phyloP scores from a whole-genome alignment of 2,329 filamentous ascomycete species.

The Macroventuria anomochaeta region DNA sequence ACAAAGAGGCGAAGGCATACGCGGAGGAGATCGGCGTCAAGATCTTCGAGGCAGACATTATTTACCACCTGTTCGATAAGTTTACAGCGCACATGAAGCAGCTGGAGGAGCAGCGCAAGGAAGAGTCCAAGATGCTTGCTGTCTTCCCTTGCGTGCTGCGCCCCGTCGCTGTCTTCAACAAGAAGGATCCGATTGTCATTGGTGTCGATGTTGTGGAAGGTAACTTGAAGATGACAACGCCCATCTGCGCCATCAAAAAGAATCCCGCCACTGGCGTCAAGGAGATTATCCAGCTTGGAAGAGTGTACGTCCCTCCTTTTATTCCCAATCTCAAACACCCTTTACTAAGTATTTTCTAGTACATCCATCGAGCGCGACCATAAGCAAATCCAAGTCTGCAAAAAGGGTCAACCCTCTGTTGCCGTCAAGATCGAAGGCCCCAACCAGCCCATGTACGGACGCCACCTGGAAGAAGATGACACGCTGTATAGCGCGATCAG shows the following conservation, averaged over 20 bases:
- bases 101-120: slow-evolving; percentile 89
- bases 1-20: slow-evolving; percentile 91
- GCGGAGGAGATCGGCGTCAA: slow-evolving; percentile 95
- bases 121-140: slow-evolving; percentile 91
- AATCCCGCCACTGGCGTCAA: slow-evolving; percentile 80
- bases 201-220: slow-evolving; percentile 97
- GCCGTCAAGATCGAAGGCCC: slow-evolving; percentile 96
- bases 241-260: slow-evolving; percentile 83
- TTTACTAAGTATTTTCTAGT: slow-evolving; percentile 57
- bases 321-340: not conserved
- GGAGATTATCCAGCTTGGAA: slow-evolving; percentile 82
- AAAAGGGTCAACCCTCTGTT: slow-evolving; percentile 96
- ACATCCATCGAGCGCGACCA: slow-evolving; percentile 96
- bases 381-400: slow-evolving; percentile 90
- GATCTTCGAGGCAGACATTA: slow-evolving; percentile 98
- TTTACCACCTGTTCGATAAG: slow-evolving; percentile 96
- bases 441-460: slow-evolving; percentile 91
- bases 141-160: slow-evolving; percentile 95
- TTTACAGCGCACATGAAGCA: slow-evolving; percentile 95
- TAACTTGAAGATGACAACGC: slow-evolving; percentile 83
- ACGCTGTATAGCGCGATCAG: slow-evolving; percentile 87
- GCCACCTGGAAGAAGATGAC: slow-evolving; percentile 92
- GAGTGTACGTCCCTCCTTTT: slow-evolving; percentile 75
- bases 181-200: slow-evolving; percentile 92
- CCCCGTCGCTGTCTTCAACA: slow-evolving; percentile 96